Conservation (phyloP, 2,329 filamentous ascomycete genomes). For the Aspergillus sp. region DNA sequence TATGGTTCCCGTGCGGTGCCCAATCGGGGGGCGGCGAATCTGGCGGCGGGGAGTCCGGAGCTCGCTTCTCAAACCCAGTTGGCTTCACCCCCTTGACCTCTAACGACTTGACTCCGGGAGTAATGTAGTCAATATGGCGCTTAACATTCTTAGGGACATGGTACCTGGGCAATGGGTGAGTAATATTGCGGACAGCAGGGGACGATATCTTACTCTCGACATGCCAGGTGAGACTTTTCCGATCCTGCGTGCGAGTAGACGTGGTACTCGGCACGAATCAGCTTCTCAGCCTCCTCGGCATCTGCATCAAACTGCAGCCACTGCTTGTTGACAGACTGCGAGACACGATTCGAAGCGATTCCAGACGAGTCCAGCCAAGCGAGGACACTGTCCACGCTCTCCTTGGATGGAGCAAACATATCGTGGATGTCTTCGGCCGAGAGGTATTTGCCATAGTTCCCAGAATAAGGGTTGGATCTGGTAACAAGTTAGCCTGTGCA, state of each 20-base stretch:
- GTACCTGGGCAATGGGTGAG: slow-evolving; percentile 24
- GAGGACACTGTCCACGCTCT: slow-evolving; percentile 43
- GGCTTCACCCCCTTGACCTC: slow-evolving; percentile 15
- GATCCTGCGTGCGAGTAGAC: slow-evolving; percentile 36
- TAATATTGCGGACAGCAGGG: neutral
- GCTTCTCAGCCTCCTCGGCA: slow-evolving; percentile 43
- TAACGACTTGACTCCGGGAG: slow-evolving; percentile 33
- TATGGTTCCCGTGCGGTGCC: slow-evolving; percentile 10
- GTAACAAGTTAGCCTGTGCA: slow-evolving; percentile 3
- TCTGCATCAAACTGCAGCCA: slow-evolving; percentile 50
- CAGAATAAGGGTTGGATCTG: slow-evolving; percentile 34
- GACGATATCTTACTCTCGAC: slow-evolving; percentile 27
- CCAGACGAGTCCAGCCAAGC: slow-evolving; percentile 47
- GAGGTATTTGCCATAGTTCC: slow-evolving; percentile 36
- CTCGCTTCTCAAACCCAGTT: slow-evolving; percentile 6
- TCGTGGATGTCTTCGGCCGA: slow-evolving; percentile 34
- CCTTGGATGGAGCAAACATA: slow-evolving; percentile 33
- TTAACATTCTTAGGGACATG: slow-evolving; percentile 41
- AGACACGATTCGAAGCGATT: slow-evolving; percentile 40
- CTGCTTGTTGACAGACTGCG: slow-evolving; percentile 42
- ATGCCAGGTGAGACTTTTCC: slow-evolving; percentile 20
- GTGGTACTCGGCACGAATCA: slow-evolving; percentile 47
- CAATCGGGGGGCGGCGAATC: slow-evolving; percentile 17
- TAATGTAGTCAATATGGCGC: slow-evolving; percentile 48
- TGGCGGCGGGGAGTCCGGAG: slow-evolving; percentile 13